Conservation (phyloP, 2,329 filamentous ascomycete species). For the Polytolypa hystricis region DNA sequence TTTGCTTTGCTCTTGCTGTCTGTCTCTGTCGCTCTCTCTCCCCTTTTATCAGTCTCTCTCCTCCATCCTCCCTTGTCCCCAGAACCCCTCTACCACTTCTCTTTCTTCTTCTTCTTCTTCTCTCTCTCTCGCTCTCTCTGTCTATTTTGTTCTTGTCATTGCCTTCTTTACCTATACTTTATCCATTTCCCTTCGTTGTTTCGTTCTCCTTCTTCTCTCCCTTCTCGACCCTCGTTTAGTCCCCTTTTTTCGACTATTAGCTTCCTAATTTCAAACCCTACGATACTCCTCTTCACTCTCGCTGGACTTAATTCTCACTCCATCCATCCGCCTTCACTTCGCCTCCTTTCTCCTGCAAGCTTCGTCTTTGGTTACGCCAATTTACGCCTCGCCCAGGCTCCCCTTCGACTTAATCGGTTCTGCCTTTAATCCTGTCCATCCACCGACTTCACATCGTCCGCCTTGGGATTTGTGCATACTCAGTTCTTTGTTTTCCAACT, state of each 20-base stretch:
- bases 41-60: background rate
- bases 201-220: slow-evolving; percentile 9
- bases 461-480: background rate
- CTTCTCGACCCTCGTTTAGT: slow-evolving; percentile 11
- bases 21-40: slow-evolving; percentile 1
- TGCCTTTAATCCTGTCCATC: background rate
- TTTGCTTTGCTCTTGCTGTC: too few species aligned
- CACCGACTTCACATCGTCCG: background rate
- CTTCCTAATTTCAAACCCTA: slow-evolving; percentile 23
- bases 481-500: slow-evolving; percentile 3
- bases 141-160: slow-evolving; percentile 7
- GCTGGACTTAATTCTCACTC: background rate
- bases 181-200: slow-evolving; percentile 5
- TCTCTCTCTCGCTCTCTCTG: slow-evolving; percentile 7
- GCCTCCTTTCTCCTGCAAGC: background rate
- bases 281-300: background rate
- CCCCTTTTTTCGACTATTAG: slow-evolving; percentile 15
- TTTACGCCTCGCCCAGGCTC: slow-evolving; percentile 31
- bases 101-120: slow-evolving; percentile 4
- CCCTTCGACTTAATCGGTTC: slow-evolving; percentile 3
- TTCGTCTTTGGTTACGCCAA: background rate
- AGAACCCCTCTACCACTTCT: slow-evolving; percentile 1
- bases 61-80: background rate
- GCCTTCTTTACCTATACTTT: slow-evolving; percentile 5
- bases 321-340: background rate